Evolutionary conservation across 1,284 basidiomycete species (phyloP).

Genomic region (Apiotrichum sp.): DNA sequence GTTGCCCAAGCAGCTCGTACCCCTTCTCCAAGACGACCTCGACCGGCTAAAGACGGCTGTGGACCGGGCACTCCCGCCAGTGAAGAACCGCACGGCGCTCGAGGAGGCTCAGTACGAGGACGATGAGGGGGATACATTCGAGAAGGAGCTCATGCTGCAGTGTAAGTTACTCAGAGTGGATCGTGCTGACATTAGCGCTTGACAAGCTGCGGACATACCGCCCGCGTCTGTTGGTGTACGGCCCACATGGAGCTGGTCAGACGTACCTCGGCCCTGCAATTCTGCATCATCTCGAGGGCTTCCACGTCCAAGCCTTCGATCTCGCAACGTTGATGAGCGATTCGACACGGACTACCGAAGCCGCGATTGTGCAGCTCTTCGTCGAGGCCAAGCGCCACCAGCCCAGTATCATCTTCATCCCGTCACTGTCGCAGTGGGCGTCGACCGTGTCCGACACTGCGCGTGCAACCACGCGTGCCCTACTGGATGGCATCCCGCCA

Average conservation of each 20-base stretch:
- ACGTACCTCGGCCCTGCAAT: conserved; percentile 80
- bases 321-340: conserved; percentile 84
- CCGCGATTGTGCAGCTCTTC: conserved; percentile 92
- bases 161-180: conserved; percentile 52
- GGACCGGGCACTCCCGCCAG: conserved; percentile 61
- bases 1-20: conserved; percentile 77
- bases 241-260: conserved; percentile 83
- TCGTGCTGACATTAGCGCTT: conserved; percentile 58
- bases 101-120: conserved; percentile 94
- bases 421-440: conserved; percentile 81
- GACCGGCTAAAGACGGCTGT: conserved; percentile 67
- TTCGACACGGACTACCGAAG: conserved; percentile 84
- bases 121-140: conserved; percentile 63
- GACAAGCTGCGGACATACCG: conserved; percentile 85
- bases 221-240: conserved; percentile 80
- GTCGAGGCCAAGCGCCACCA: conserved; percentile 96
- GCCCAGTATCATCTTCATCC: conserved; percentile 92
- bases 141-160: conserved; percentile 78
- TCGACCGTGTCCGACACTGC: conserved; percentile 76
- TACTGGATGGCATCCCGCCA: conserved; percentile 83
- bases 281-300: conserved; percentile 90
- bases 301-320: conserved; percentile 89
- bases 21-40: conserved; percentile 65
- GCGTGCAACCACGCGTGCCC: conserved; percentile 74
- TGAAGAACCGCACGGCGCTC: conserved; percentile 68